phyloP scores from a whole-genome alignment of 2,329 filamentous ascomycete species.

The Scortechinia acanthostroma region DNA sequence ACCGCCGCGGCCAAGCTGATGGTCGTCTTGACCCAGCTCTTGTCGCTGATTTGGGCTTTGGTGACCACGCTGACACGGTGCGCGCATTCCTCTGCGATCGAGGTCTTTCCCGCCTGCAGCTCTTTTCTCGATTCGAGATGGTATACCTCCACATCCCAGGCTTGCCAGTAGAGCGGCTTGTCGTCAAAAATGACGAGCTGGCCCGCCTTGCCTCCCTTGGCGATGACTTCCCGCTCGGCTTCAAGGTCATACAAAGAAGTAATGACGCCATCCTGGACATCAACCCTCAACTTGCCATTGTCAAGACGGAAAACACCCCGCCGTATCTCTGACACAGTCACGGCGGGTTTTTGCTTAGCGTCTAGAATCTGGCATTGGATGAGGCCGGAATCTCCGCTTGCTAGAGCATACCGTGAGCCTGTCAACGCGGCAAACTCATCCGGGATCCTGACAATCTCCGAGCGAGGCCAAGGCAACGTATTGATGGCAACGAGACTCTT shows the following conservation, averaged over 20 bases:
- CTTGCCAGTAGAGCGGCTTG: conserved; percentile 94
- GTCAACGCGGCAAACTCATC: conserved; percentile 11
- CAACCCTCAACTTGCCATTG: conserved; percentile 70
- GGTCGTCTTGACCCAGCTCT: conserved; percentile 79
- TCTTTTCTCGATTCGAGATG: conserved; percentile 82
- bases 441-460: conserved; percentile 64
- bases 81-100: conserved; percentile 63
- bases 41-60: conserved; percentile 78
- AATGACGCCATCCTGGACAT: conserved; percentile 70
- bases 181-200: conserved; percentile 94
- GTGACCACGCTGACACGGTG: conserved; percentile 78
- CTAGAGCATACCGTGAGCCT: not conserved
- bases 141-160: conserved; percentile 96
- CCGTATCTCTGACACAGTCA: conserved; percentile 39
- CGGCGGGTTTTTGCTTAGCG: conserved; percentile 28
- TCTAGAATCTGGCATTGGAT: conserved; percentile 4
- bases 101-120: conserved; percentile 60
- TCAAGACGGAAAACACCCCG: conserved; percentile 69
- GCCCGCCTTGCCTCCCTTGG: conserved; percentile 70
- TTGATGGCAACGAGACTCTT: conserved; percentile 63
- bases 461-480: conserved; percentile 78
- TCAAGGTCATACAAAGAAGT: conserved; percentile 75
- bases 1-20: conserved; percentile 71
- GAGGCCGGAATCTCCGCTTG: conserved; percentile 18
- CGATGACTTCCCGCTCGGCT: conserved; percentile 71